Evolutionary conservation across 495 filamentous ascomycete genomes (phyloP).

Genomic region (Clavariopsis aquatica): DNA sequence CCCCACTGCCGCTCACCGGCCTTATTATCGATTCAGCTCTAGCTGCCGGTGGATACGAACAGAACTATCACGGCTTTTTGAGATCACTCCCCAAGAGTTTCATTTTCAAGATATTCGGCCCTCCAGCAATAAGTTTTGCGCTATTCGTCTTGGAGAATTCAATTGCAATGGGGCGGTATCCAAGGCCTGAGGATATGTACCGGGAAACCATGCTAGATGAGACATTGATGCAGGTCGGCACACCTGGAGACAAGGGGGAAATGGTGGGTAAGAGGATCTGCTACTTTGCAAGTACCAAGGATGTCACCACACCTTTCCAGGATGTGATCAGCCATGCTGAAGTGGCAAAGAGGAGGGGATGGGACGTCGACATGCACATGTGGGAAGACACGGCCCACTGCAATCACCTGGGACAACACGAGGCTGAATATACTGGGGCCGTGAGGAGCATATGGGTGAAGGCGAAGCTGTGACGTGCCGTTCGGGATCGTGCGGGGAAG

Average conservation of each 20-base stretch:
- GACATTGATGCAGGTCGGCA: background rate
- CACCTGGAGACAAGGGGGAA: background rate
- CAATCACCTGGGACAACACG: slow-evolving; percentile 6
- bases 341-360: slow-evolving; percentile 1
- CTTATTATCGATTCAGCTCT: slow-evolving; percentile 11
- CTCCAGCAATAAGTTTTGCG: background rate
- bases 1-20: slow-evolving; percentile 5
- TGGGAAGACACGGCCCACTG: slow-evolving; percentile 15
- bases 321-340: slow-evolving; percentile 14
- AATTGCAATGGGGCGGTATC: background rate
- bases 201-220: background rate
- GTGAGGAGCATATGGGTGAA: slow-evolving; percentile 10
- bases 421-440: slow-evolving; percentile 4
- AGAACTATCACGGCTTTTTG: background rate
- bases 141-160: slow-evolving; percentile 1
- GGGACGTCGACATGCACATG: background rate
- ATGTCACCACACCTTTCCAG: background rate
- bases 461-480: too few species aligned
- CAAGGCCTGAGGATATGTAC: background rate
- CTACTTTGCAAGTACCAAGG: background rate
- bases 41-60: background rate
- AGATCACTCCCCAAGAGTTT: background rate
- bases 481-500: too few species aligned
- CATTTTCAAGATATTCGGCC: background rate
- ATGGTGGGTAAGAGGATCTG: background rate